Base-by-base conservation (phyloP, 2,329 filamentous ascomycete species). In the Cladosporium colombiae region DNA sequence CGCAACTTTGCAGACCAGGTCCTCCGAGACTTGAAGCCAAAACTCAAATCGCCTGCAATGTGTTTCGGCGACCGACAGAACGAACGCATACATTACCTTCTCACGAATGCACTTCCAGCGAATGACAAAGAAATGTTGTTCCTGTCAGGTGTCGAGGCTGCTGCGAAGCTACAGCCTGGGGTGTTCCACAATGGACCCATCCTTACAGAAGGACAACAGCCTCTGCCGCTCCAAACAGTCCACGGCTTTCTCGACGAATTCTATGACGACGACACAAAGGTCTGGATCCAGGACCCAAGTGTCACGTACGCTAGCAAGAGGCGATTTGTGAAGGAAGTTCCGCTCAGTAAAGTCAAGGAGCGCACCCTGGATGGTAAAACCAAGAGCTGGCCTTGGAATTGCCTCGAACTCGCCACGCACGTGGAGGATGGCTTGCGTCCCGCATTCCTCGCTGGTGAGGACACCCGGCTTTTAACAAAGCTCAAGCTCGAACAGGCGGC, bases 391-490 rank as follows among this genome's bases (percentile, higher is more conserved):
- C 73, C 74, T 6, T 75, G 74, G 74, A 76, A 76, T 59, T 70
- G 69, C 23, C 70, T 76, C 4, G 74, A 76, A 67, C 70, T 76
- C 11, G 73, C 74, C 1, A 70, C 72, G 3, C 74, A 74, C 60
- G 66, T 68, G 46, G 74, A 75, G 21, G 74, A 76, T 57, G 74
- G 74, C 16, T 61, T 75, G 13, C 70, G 73, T 46, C 74, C 74
- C 8, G n/a, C 14, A 5, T 76, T 76, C 64, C 68, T 76, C 49
- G 72, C 72, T 64, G 71, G 67, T 35, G 73, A 74, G 62, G 74
- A 76, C 56, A 72, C 73, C 60, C 69, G 73, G 11, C 69, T 76
- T 5, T 66, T 76, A 44, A 75, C 73, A 11, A 75, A 76, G 62
- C 62, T 76, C 56, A 76, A 76, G 66, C 69, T 74, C 33, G 64